These are phyloP conservation scores for Populus trichocarpa DNA, from an alignment of 441 rosid genomes.

Conservation along the genomic window DNA sequence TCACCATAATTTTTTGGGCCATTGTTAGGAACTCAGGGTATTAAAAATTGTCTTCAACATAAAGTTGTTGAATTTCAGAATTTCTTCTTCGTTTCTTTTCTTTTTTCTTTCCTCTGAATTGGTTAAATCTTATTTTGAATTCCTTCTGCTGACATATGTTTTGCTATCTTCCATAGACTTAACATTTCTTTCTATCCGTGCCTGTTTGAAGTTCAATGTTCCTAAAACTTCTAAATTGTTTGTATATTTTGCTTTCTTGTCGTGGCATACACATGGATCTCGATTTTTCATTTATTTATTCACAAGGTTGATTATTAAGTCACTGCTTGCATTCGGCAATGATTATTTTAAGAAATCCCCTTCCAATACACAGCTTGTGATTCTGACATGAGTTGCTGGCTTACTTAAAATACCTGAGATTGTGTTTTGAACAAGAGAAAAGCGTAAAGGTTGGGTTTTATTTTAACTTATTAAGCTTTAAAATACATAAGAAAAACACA, in stretches of 20 bases:
- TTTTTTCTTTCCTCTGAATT: neutral
- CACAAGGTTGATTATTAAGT: neutral
- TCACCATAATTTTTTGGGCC: constrained; percentile 18
- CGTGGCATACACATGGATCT: neutral
- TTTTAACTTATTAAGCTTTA: neutral
- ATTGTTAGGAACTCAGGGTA: neutral
- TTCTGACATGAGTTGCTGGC: neutral
- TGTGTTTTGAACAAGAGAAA: neutral
- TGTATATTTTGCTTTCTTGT: neutral
- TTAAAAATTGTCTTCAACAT: constrained; percentile 4
- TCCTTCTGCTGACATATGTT: neutral
- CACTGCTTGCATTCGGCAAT: neutral
- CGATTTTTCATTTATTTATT: neutral
- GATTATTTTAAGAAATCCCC: neutral
- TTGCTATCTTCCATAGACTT: neutral
- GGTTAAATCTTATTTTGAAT: neutral
- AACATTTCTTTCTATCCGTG: neutral
- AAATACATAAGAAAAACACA: neutral
- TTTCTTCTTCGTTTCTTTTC: neutral
- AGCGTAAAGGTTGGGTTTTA: neutral
- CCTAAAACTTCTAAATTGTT: neutral
- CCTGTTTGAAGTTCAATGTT: neutral
- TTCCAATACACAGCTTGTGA: neutral
- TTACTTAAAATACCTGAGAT: neutral
- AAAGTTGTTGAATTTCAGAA: neutral